Evolutionary conservation across 768 basidiomycete genomes (phyloP).

Genomic region (Cystobasidiopsis lactophilus): DNA sequence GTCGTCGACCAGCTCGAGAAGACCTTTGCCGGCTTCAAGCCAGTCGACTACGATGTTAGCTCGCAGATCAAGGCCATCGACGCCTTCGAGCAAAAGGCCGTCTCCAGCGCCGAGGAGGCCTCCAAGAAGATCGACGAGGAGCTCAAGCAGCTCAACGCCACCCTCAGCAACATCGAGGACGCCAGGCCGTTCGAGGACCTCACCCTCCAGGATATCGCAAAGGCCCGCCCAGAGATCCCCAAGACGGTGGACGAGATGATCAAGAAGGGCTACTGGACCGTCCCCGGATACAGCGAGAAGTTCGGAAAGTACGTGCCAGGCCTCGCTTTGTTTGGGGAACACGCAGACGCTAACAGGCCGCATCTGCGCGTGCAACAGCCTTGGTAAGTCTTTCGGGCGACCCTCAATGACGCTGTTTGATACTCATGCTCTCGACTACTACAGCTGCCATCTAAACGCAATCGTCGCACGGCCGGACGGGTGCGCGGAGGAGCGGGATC

Average conservation of each 20-base stretch:
- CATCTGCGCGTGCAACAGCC: too few relatives aligned
- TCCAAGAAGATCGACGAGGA: slow-evolving; percentile 73
- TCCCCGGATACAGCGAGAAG: slow-evolving; percentile 40
- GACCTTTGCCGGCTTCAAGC: slow-evolving; percentile 67
- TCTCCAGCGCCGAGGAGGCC: slow-evolving; percentile 72
- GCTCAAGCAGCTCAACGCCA: slow-evolving; percentile 70
- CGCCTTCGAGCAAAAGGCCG: slow-evolving; percentile 87
- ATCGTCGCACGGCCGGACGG: too few relatives aligned
- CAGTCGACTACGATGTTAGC: slow-evolving; percentile 74
- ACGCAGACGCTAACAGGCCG: too few relatives aligned
- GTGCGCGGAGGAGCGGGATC: too few relatives aligned
- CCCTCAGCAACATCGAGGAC: slow-evolving; percentile 88
- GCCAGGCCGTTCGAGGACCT: slow-evolving; percentile 94
- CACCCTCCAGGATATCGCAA: slow-evolving; percentile 68
- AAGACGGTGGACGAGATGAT: slow-evolving; percentile 86
- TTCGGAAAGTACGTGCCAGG: too few relatives aligned
- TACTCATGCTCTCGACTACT: too few relatives aligned
- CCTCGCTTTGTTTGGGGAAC: too few relatives aligned
- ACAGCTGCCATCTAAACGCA: too few relatives aligned
- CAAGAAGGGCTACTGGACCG: slow-evolving; percentile 94
- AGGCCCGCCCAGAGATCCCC: slow-evolving; percentile 74
- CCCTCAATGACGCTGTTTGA: too few relatives aligned
- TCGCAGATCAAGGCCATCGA: slow-evolving; percentile 86
- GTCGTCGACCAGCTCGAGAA: slow-evolving; percentile 86
- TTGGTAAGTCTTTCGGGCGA: too few relatives aligned